A percentile compares a stretch with the other conserved stretches of the same genome.
Conservation (phyloP, 805 yeast genomes). For the Yamadazyma tumulicola region DNA sequence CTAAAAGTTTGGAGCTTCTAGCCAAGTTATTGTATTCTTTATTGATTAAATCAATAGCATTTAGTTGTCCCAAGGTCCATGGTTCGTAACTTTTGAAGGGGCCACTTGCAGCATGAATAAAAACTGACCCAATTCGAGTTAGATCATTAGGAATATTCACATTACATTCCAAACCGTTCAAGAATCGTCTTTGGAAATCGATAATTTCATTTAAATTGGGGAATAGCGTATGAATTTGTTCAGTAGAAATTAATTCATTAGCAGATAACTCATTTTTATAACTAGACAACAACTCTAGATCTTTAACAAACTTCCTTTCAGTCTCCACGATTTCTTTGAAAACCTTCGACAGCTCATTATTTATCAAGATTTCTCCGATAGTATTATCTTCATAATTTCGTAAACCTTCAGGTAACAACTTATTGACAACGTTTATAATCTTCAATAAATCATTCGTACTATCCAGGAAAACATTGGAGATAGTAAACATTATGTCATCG, state of each 20-base stretch:
- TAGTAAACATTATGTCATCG: conserved; percentile 83
- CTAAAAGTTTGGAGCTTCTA: conserved; percentile 58
- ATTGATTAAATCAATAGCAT: conserved; percentile 77
- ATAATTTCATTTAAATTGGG: conserved; percentile 81
- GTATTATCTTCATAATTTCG: conserved; percentile 19
- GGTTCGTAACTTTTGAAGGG: conserved; percentile 90
- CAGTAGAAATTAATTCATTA: conserved; percentile 69
- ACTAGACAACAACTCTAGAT: conserved; percentile 66
- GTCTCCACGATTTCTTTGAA: conserved; percentile 82
- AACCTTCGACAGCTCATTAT: conserved; percentile 69
- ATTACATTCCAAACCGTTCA: conserved; percentile 87
- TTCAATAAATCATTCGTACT: conserved; percentile 73
- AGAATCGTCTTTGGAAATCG: conserved; percentile 87
- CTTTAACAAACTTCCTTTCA: conserved; percentile 90
- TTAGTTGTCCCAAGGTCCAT: conserved; percentile 87
- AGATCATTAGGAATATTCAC: conserved; percentile 66
- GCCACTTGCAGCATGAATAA: conserved; percentile 72
- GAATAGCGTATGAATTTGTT: conserved; percentile 74
- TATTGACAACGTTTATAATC: conserved; percentile 68
- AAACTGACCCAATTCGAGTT: conserved; percentile 87
- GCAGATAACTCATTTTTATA: conserved; percentile 68
- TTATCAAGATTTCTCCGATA: conserved; percentile 25
- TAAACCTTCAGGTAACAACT: conserved; percentile 36
- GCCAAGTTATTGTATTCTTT: conserved; percentile 57
- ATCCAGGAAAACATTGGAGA: conserved; percentile 83